phyloP scores from a whole-genome alignment of 305 asterid genomes.

The Fraxinus latifolia region DNA sequence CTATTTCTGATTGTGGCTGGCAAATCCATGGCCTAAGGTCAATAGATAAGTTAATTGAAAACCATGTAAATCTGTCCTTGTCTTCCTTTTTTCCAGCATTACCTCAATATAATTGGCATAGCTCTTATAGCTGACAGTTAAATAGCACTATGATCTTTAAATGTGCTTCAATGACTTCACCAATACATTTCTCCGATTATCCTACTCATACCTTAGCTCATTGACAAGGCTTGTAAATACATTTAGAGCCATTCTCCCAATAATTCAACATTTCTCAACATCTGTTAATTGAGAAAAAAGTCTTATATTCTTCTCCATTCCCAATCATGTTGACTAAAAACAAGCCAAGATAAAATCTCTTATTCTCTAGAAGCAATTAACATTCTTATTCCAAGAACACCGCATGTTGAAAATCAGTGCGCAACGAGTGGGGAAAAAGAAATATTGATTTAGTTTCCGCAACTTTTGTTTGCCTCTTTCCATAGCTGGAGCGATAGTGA shows the following conservation, averaged over 20 bases:
- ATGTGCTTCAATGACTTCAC: background rate
- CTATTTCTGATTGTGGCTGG: background rate
- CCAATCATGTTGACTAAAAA: background rate
- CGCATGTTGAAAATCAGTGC: background rate
- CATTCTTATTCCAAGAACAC: background rate
- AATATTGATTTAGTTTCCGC: background rate
- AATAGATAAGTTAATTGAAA: conserved; percentile 1
- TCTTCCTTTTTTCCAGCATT: background rate
- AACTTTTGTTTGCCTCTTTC: background rate
- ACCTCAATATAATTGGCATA: background rate
- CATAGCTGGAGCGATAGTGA: background rate
- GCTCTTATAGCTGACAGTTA: conserved; percentile 1
- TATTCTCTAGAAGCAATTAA: background rate
- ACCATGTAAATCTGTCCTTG: conserved; percentile 13
- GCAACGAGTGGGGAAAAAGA: background rate
- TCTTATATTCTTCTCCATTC: background rate
- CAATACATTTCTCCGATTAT: background rate
- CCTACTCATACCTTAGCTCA: background rate
- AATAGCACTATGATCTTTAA: background rate
- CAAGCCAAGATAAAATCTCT: background rate
- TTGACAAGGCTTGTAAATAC: background rate
- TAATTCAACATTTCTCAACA: background rate
- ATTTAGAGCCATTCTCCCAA: background rate
- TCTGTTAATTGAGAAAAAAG: background rate
- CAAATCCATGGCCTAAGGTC: background rate